Conservation (phyloP, 441 rosid genomes). For the Rhodomyrtus psidioides region DNA sequence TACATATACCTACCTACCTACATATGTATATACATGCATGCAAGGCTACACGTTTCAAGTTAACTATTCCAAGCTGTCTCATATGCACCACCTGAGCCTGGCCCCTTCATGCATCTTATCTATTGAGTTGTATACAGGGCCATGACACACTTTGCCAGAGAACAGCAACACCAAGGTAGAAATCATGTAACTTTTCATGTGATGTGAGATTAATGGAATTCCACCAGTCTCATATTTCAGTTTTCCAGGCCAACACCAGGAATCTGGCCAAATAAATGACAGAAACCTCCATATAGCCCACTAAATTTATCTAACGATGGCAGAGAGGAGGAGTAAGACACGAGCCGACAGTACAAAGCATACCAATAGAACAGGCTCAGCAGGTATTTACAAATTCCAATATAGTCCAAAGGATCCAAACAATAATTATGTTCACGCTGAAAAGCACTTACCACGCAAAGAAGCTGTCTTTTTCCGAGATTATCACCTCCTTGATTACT, state of each 20-base stretch:
- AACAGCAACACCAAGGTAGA: not conserved
- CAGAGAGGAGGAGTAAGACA: not conserved
- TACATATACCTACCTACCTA: not conserved
- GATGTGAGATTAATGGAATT: not conserved
- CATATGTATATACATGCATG: not conserved
- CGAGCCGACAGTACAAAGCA: not conserved
- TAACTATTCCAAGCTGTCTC: not conserved
- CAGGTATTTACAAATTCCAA: not conserved
- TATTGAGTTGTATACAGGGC: not conserved
- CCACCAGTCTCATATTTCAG: not conserved
- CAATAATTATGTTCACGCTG: not conserved
- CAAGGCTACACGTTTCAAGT: not conserved
- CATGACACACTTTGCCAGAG: not conserved
- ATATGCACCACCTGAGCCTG: not conserved
- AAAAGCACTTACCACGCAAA: constrained; percentile 72
- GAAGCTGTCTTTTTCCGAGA: constrained; percentile 92
- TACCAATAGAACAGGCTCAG: not conserved
- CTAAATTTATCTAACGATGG: not conserved
- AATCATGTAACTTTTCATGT: not conserved
- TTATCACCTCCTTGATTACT: constrained; percentile 76
- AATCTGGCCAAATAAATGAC: not conserved
- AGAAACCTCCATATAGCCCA: not conserved
- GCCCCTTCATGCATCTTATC: not conserved
- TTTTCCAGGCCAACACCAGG: not conserved
- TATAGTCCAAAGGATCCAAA: constrained; percentile 9